phyloP scores from a whole-genome alignment of 2,329 filamentous ascomycete genomes.

The Penicillium sp. region DNA sequence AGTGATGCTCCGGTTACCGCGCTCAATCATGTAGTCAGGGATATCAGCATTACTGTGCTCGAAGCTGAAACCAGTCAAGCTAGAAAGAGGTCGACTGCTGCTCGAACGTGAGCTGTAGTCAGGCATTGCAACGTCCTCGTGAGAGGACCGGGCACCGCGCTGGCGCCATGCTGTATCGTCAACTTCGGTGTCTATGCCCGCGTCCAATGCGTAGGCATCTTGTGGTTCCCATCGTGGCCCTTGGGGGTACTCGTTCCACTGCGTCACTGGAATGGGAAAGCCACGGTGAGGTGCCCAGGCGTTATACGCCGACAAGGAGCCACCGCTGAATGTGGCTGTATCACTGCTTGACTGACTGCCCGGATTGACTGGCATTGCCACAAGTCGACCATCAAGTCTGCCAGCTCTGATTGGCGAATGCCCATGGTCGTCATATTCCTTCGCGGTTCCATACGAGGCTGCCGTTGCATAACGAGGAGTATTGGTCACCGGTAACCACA shows the following conservation, averaged over 20 bases:
- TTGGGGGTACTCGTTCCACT: slow-evolving; percentile 24
- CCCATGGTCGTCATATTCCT: slow-evolving; percentile 57
- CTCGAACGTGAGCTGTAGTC: slow-evolving; percentile 48
- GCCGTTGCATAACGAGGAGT: slow-evolving; percentile 33
- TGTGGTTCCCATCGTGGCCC: slow-evolving; percentile 31
- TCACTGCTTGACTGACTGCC: slow-evolving; percentile 21
- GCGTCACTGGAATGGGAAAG: slow-evolving; percentile 31
- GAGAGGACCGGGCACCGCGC: slow-evolving; percentile 37
- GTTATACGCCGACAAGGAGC: slow-evolving; percentile 22
- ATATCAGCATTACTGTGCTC: slow-evolving; percentile 42
- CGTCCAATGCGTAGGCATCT: slow-evolving; percentile 39
- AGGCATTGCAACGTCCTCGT: slow-evolving; percentile 52
- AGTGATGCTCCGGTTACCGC: slow-evolving; percentile 24
- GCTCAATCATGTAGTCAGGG: slow-evolving; percentile 13
- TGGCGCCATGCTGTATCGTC: slow-evolving; percentile 29
- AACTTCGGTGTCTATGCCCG: slow-evolving; percentile 43
- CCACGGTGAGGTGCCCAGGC: slow-evolving; percentile 31
- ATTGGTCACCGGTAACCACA: slow-evolving; percentile 61
- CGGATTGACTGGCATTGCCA: slow-evolving; percentile 14
- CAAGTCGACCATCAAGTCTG: slow-evolving; percentile 19
- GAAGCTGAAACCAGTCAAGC: slow-evolving; percentile 43
- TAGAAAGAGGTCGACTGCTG: slow-evolving; percentile 44
- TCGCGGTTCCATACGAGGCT: slow-evolving; percentile 33
- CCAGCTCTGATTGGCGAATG: slow-evolving; percentile 61
- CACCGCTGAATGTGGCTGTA: slow-evolving; percentile 2